Evolutionary conservation across 768 basidiomycete species (phyloP), one percentile per base, ranked within the genome.

Genomic region (Pisolithus microcarpus): DNA sequence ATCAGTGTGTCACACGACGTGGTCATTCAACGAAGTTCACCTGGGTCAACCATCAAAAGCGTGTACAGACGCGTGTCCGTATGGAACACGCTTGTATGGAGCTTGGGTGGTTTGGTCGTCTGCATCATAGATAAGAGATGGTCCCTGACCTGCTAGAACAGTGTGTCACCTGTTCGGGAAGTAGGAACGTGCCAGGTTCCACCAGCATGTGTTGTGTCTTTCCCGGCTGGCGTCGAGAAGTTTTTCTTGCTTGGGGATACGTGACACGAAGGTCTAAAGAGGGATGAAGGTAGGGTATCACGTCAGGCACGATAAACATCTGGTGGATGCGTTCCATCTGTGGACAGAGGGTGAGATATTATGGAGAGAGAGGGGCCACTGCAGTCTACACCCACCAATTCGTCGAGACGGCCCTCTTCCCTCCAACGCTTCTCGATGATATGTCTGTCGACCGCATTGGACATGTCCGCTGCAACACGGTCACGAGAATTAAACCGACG

Each of bases 261-360:
- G 77, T 75, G 46, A 94, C 67, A 23, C 79, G 82, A 11, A 97
- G 70, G 61, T 95, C 90, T 36, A 91, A 60, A 16, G 80, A 78
- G 0, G 91, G 91, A 46, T 76, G 79, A 7, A 95, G 62, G 36
- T 71, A 71, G 1, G 88, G 81, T 16, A 97, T 65, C 10, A 94
- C 70, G 61, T 99, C 95, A 0, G 95, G 94, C 2, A 96, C 75
- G 51, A 98, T 84, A 46, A 84, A 71, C 91, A 96, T 91, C 70
- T 93, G 89, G 58, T 91, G 76, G 42, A 98, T 62, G 62, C 94
- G 86, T 63, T 96, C 89, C 91, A 96, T 96, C 87, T 93, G 61
- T 7, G 28, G 28, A 18, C 8, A 31, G 21, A 46, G 28, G 42
- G n/a, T 21, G 19, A 13, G 43, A 26, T 24, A 45, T 1, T 11